Evolutionary conservation across 495 filamentous ascomycete species (phyloP).

Genomic region (Lasiosphaeris hirsuta): DNA sequence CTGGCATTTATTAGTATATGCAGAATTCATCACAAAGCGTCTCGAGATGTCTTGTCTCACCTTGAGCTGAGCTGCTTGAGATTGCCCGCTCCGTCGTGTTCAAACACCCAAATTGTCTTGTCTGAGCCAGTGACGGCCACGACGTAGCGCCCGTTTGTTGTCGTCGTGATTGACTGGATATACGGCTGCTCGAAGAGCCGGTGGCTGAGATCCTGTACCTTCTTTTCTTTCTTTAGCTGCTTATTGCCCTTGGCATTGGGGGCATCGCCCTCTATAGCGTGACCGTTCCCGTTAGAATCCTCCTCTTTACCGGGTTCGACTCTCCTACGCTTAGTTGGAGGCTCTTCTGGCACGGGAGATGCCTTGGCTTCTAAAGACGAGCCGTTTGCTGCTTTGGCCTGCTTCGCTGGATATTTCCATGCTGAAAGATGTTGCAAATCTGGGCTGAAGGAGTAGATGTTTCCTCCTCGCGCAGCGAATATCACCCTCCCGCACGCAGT

Average conservation of each 20-base stretch:
- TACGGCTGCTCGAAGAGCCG: constrained; percentile 25
- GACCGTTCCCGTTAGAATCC: constrained; percentile 3
- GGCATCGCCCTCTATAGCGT: neutral
- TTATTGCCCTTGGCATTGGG: constrained; percentile 6
- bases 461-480: constrained; percentile 40
- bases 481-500: constrained; percentile 35
- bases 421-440: constrained; percentile 35
- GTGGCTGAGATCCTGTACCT: constrained; percentile 7
- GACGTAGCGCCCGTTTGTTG: constrained; percentile 60
- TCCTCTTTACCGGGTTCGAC: constrained; percentile 15
- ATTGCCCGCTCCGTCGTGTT: constrained; percentile 55
- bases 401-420: constrained; percentile 37
- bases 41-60: constrained; percentile 38
- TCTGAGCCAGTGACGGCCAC: constrained; percentile 82
- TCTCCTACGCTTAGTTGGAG: constrained; percentile 31
- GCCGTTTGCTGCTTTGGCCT: constrained; percentile 7
- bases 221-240: constrained; percentile 15
- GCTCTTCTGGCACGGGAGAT: constrained; percentile 24
- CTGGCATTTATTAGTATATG: constrained; percentile 41
- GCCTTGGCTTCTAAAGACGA: constrained; percentile 4
- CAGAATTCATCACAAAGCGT: neutral
- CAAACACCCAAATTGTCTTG: constrained; percentile 82
- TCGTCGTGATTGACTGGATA: constrained; percentile 55
- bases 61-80: constrained; percentile 69
- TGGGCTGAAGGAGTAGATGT: constrained; percentile 40